Base-by-base conservation (phyloP, 192 early-diverging fungal species). In the Backusella westeae region DNA sequence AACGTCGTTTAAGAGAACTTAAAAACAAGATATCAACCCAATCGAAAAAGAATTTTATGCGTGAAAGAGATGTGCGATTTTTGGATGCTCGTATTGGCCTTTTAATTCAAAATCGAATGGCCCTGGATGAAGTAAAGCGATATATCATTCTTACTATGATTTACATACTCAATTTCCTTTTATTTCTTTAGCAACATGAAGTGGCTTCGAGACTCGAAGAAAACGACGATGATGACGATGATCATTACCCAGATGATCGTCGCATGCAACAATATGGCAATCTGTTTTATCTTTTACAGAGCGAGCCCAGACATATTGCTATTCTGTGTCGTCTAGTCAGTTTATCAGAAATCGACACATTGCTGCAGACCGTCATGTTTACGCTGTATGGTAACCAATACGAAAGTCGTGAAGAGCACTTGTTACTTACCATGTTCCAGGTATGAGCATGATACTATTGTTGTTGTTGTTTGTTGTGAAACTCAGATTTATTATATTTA, bases 301-400 rank as follows among this genome's bases (percentile, higher is more conserved):
- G 90, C 26, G 94, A 96, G 83, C 96, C 96, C 34, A 87, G 92
- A 26, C 92, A 97, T 74, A 94, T 98, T 72, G 96, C 96, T 9
- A 88, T 87, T 52, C 84, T 98, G 68, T 90, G 93, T 34, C 89
- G 94, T 26, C 78, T 94, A 52, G 93, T 96, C 41, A 93, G 89
- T 26, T 84, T 96, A 38, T 84, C 91, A 70, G 95, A 98, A 81
- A 96, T 98, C 63, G 96, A 98, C 75, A 92, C 95, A 1, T 86
- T 97, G 56, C 82, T 98, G 66, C 95, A 97, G 79, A 96, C 93
- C 0, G 94, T 71, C 56, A 63, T 63, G 56, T 63, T 63, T 63
- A 96, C 96, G 3, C 80, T 98, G 56, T 98, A 95, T 74, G 95
- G 96, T 66, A 97, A 97, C 82, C 96, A 97, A 83, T 97, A 96